These are phyloP conservation scores for Podospora anserina DNA, from an alignment of 495 filamentous ascomycete genomes.

Conservation along the genomic window DNA sequence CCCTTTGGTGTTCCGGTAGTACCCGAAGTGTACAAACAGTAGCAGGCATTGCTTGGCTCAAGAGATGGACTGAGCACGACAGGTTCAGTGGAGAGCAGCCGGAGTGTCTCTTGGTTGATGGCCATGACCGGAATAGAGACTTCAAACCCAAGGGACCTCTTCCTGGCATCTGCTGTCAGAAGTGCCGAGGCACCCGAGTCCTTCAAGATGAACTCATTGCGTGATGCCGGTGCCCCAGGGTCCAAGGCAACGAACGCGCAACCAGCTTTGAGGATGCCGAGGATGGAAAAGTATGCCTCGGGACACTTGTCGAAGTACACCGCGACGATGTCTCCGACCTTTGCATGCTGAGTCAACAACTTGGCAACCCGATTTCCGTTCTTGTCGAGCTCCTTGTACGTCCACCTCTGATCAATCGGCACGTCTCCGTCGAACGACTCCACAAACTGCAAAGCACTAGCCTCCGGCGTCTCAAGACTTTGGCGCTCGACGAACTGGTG, in stretches of 20 bases:
- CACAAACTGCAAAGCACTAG: slow-evolving; percentile 61
- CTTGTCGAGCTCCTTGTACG: slow-evolving; percentile 57
- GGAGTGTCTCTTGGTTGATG: slow-evolving; percentile 38
- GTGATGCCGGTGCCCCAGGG: slow-evolving; percentile 56
- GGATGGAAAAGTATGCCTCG: slow-evolving; percentile 71
- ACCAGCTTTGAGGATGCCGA: slow-evolving; percentile 78
- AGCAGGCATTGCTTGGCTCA: slow-evolving; percentile 53
- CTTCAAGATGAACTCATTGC: slow-evolving; percentile 62
- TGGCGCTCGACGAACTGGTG: slow-evolving; percentile 61
- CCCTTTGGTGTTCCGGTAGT: slow-evolving; percentile 79
- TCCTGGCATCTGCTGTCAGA: slow-evolving; percentile 38
- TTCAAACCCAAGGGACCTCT: slow-evolving; percentile 29
- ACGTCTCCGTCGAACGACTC: slow-evolving; percentile 33
- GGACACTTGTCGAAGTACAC: slow-evolving; percentile 80
- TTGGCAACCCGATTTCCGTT: slow-evolving; percentile 61
- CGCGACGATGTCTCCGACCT: slow-evolving; percentile 58
- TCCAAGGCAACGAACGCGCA: slow-evolving; percentile 78
- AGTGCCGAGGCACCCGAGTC: slow-evolving; percentile 58
- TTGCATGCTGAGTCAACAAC: slow-evolving; percentile 42
- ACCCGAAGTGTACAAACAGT: slow-evolving; percentile 80
- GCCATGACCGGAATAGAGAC: slow-evolving; percentile 36
- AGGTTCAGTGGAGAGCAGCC: slow-evolving; percentile 20
- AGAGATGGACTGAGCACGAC: slow-evolving; percentile 25
- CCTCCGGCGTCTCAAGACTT: slow-evolving; percentile 41
- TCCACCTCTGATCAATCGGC: slow-evolving; percentile 50